phyloP scores from a whole-genome alignment of 306 rosid genomes.

The Trifolium dubium region DNA sequence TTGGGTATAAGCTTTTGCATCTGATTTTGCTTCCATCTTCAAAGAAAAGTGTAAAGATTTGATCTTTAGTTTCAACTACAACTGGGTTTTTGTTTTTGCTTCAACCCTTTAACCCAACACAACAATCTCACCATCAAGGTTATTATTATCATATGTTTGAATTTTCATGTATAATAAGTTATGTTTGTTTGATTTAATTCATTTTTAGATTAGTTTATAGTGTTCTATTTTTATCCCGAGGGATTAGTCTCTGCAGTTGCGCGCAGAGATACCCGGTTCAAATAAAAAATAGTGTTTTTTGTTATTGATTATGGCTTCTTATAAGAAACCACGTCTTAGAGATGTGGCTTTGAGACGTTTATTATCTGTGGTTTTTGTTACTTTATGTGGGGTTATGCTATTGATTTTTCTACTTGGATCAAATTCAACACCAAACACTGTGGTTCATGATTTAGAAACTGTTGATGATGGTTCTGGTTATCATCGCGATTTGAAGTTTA shows the following conservation, averaged over 20 bases:
- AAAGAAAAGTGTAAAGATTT: conserved; percentile 38
- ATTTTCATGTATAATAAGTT: not conserved
- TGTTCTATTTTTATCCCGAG: conserved; percentile 18
- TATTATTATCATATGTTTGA: conserved; percentile 11
- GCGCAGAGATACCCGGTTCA: too few species aligned
- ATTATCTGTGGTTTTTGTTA: conserved; percentile 57
- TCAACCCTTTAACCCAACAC: conserved; percentile 30
- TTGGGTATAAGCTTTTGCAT: conserved; percentile 37
- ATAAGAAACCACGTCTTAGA: conserved; percentile 65
- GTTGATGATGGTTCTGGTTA: conserved; percentile 43
- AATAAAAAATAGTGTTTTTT: not conserved
- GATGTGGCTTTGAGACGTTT: conserved; percentile 69
- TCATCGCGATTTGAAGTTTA: conserved; percentile 41
- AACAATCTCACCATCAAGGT: conserved; percentile 48
- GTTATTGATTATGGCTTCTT: conserved; percentile 56
- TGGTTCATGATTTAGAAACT: conserved; percentile 38
- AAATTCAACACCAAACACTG: conserved; percentile 47
- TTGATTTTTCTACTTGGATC: conserved; percentile 62
- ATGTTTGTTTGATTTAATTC: conserved; percentile 34
- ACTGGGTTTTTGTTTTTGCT: conserved; percentile 44
- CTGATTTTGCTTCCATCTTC: conserved; percentile 38
- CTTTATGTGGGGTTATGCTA: conserved; percentile 66
- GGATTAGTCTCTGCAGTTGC: too few species aligned
- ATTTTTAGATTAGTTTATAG: conserved; percentile 32
- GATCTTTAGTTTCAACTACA: conserved; percentile 30